Base-by-base conservation (phyloP, 1,284 basidiomycete species). In the Prillingera fragicola region DNA sequence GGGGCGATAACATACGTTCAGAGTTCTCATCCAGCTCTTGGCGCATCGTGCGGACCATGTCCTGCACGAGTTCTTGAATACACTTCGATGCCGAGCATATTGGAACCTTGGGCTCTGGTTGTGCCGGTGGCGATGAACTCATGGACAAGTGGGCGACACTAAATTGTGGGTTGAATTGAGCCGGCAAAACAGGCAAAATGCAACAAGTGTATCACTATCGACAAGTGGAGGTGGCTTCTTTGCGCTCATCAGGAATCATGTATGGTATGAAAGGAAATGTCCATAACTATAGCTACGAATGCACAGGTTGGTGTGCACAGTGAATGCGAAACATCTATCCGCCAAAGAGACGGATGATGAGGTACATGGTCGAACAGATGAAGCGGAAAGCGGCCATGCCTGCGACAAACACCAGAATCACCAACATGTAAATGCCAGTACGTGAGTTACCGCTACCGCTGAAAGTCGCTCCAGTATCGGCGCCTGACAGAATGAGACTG, bases 401-500 rank as follows among this genome's bases (percentile, higher is more conserved):
- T 15, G 74, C 69, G 15, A 75, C 65, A 23, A 73, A 70, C 42
- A 74, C 64, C 23, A 73, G 45, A 9, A 66, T 62, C 25, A 64
- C 48, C 25, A 70, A 52, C 67, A 69, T 66, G 50, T 68, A 69
- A 3, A 67, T 51, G 1, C 56, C 82, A 40, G 80, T 78, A 8
- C 59, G 56, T 29, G 73, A 78, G 41, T 78, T 67, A 10, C 76
- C 73, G 13, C 42, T 28, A 13, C 73, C 66, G 21, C 72, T 74
- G 69, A 94, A 91, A 0, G 85, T 84, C 34, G 72, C 73, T 4
- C 77, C 75, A 0, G 81, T 69, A 42, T 79, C 73, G 37, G 79
- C 75, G 15, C 83, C 83, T 7, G 83, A 80, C 19, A 95, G 71
- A 44, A 95, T 88, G 9, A 87, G 82, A 83, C 90, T 94, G 4